Evolutionary conservation across 2,329 filamentous ascomycete genomes (phyloP).

Genomic region (Aspergillus vadensis): DNA sequence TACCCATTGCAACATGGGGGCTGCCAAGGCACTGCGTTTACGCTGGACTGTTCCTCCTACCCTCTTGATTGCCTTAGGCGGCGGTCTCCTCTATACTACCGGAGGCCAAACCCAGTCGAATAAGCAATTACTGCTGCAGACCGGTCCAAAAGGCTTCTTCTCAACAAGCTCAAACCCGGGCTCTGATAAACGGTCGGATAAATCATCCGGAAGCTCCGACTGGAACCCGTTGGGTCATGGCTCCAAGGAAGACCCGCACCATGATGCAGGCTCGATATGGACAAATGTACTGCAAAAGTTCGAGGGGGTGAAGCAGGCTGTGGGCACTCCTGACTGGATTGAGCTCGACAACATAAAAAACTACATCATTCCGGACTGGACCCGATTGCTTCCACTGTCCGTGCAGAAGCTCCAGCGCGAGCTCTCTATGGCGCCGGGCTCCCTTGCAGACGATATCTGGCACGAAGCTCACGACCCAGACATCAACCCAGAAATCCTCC

Average conservation of each 20-base stretch:
- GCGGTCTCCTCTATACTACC: conserved; percentile 29
- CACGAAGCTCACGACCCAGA: conserved; percentile 80
- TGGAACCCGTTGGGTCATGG: conserved; percentile 11
- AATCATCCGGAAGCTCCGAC: background rate
- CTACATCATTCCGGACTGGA: conserved; percentile 80
- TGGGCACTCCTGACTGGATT: conserved; percentile 46
- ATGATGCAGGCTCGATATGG: conserved; percentile 45
- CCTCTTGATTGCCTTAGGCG: conserved; percentile 31
- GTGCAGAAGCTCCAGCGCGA: conserved; percentile 83
- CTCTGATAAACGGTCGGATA: conserved; percentile 17
- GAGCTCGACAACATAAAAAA: conserved; percentile 62
- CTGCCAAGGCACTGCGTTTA: conserved; percentile 34
- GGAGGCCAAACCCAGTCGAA: conserved; percentile 29
- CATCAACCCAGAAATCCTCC: conserved; percentile 83
- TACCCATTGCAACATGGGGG: conserved; percentile 36
- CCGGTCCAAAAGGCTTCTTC: conserved; percentile 27
- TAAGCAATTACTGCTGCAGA: conserved; percentile 21
- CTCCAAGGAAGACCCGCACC: conserved; percentile 10
- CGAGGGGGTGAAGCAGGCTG: conserved; percentile 42
- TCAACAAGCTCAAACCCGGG: conserved; percentile 24
- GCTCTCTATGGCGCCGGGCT: conserved; percentile 82
- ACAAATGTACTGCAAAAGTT: conserved; percentile 54
- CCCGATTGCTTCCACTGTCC: conserved; percentile 71
- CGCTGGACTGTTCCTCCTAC: conserved; percentile 41
- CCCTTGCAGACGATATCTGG: conserved; percentile 92